These are phyloP conservation scores for Candida vartiovaarae DNA, from an alignment of 805 yeast species.

Conservation along the genomic window DNA sequence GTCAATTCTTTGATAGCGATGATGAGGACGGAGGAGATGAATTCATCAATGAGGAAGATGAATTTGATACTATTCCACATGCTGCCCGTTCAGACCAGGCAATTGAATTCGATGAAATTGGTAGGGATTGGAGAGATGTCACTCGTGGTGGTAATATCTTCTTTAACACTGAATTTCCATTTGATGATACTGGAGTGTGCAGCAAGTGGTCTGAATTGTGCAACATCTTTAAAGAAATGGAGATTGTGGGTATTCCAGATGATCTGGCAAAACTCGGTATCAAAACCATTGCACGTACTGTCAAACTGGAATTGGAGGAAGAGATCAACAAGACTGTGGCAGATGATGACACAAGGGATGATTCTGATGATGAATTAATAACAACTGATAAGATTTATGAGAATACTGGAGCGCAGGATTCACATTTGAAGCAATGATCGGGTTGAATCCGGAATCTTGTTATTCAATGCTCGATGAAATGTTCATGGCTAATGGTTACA, in stretches of 20 bases:
- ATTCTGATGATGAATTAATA: conserved; percentile 24
- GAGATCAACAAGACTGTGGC: conserved; percentile 19
- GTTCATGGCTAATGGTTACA: conserved; percentile 58
- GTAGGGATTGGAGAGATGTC: conserved; percentile 68
- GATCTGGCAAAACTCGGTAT: conserved; percentile 34
- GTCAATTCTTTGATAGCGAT: conserved; percentile 19
- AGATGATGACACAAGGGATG: conserved; percentile 17
- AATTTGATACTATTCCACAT: conserved; percentile 16
- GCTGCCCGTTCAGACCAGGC: conserved; percentile 30
- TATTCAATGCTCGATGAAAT: conserved; percentile 60
- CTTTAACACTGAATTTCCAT: conserved; percentile 17
- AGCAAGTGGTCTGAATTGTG: conserved; percentile 21
- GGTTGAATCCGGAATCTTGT: conserved; percentile 44
- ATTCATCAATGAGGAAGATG: conserved; percentile 9
- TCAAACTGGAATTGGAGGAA: conserved; percentile 35
- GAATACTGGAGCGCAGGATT: conserved; percentile 35
- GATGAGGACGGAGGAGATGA: conserved; percentile 8
- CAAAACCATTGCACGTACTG: conserved; percentile 47
- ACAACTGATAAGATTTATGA: conserved; percentile 48
- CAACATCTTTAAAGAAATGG: conserved; percentile 21
- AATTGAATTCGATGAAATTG: conserved; percentile 49
- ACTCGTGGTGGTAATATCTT: conserved; percentile 51
- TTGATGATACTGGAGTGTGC: conserved; percentile 10
- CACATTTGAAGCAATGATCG: conserved; percentile 46
- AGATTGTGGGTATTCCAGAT: conserved; percentile 21